These are phyloP conservation scores for Fusarium veterinarium DNA, from an alignment of 2,329 filamentous ascomycete genomes.

Conservation along the genomic window DNA sequence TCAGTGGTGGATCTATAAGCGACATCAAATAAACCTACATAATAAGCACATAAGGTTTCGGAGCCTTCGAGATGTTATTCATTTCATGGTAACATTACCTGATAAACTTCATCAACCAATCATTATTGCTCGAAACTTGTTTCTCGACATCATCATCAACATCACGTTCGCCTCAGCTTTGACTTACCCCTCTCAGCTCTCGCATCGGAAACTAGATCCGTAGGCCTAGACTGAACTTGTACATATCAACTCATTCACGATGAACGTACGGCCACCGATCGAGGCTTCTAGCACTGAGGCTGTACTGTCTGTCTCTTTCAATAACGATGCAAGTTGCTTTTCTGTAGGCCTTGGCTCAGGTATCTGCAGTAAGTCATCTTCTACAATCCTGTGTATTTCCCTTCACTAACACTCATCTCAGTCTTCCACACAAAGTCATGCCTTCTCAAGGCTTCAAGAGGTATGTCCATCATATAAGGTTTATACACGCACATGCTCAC, in stretches of 20 bases:
- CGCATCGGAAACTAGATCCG: background rate
- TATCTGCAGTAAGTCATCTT: conserved; percentile 75
- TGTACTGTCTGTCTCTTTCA: conserved; percentile 87
- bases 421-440: conserved; percentile 81
- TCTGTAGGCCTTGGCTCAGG: conserved; percentile 87
- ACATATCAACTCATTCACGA: conserved; percentile 53
- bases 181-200: conserved; percentile 32
- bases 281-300: conserved; percentile 79
- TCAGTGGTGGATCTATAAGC: conserved; percentile 34
- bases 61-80: conserved; percentile 26
- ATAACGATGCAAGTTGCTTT: conserved; percentile 86
- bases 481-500: background rate
- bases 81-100: conserved; percentile 14
- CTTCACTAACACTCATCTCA: conserved; percentile 49
- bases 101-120: background rate
- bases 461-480: conserved; percentile 42
- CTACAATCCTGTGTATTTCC: background rate
- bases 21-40: conserved; percentile 19
- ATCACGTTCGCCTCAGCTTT: conserved; percentile 1
- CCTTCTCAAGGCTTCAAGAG: conserved; percentile 69
- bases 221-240: conserved; percentile 9
- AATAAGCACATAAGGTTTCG: conserved; percentile 5
- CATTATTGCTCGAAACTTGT: background rate
- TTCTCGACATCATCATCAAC: background rate
- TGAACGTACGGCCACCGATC: conserved; percentile 92